Evolutionary conservation across 305 asterid species (phyloP), one percentile per base, ranked within the genome.

Genomic region (Andrographis paniculata): DNA sequence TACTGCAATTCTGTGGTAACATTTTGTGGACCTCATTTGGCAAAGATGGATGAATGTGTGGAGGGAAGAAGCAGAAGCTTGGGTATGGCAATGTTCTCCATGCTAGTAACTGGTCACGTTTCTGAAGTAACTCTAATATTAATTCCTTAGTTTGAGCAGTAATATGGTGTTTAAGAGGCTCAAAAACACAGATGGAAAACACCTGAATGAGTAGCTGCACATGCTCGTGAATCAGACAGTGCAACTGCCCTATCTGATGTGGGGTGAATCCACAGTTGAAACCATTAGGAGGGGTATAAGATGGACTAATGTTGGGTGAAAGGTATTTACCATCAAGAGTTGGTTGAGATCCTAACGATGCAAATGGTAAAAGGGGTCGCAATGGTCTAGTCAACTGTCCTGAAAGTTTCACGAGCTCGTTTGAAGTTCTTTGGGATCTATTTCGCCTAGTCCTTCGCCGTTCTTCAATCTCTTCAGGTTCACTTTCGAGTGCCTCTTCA

Each of bases 401-500:
- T 17, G 78, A 66, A 50, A 53, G 62, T 60, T 67, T 78, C 57
- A 72, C 75, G 52, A 54, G 72, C n/a, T 72, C 76, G 60, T 46
- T 38, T 40, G 77, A 65, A 62, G 68, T 51, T 51, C 67, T 80
- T 60, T 74, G 78, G 70, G 75, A 64, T 70, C 79, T 81, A 62
- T 65, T 91, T 59, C 73, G 80, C 74, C 96, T 78, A 33, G 91
- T 76, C 53, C 57, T 61, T 35, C 86, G 74, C 39, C 81, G 76
- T 48, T 63, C 72, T 59, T 70, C 81, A 52, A 70, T 57, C 64
- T 73, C 94, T 51, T 91, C 99, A 24, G 77, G 78, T 58, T 91
- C 99, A 61, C 99, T 91, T 88, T 83, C 99, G 53, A 86, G 76
- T 53, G 99, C 95, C 76, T 91, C 96, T 68, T 86, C 96, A 53